phyloP scores from a whole-genome alignment of 2,329 filamentous ascomycete genomes.

The Sarocladium brachiariae region DNA sequence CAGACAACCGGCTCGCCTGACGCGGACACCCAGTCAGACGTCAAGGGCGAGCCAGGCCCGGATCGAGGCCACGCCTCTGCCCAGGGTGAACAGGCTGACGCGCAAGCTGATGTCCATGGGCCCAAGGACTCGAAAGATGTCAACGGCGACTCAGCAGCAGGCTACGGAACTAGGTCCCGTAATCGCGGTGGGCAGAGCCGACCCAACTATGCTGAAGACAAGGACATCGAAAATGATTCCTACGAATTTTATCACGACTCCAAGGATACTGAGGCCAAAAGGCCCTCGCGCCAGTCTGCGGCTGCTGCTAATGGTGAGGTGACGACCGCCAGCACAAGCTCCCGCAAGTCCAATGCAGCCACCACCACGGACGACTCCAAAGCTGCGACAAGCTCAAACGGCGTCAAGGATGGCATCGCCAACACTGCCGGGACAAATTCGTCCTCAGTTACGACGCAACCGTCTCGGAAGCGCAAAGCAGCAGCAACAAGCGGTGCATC shows the following conservation, averaged over 20 bases:
- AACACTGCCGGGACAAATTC: slow-evolving; percentile 21
- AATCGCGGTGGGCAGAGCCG: slow-evolving; percentile 75
- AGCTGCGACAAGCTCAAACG: slow-evolving; percentile 25
- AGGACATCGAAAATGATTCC: slow-evolving; percentile 78
- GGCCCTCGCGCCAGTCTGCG: slow-evolving; percentile 42
- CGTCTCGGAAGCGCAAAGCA: slow-evolving; percentile 79
- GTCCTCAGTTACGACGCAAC: slow-evolving; percentile 42
- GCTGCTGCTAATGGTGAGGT: slow-evolving; percentile 18
- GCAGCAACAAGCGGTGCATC: slow-evolving; percentile 18
- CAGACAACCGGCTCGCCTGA: slow-evolving; percentile 8
- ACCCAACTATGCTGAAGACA: slow-evolving; percentile 92
- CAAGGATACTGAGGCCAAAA: slow-evolving; percentile 51
- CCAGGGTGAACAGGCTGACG: not conserved
- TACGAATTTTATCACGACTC: slow-evolving; percentile 59
- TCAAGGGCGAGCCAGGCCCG: slow-evolving; percentile 2
- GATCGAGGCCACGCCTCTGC: not conserved
- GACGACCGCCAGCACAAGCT: slow-evolving; percentile 15
- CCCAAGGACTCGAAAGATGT: slow-evolving; percentile 33
- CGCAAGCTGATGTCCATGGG: not conserved
- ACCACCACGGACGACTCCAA: slow-evolving; percentile 31
- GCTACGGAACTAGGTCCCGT: slow-evolving; percentile 89
- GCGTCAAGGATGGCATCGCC: slow-evolving; percentile 27
- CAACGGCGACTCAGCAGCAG: slow-evolving; percentile 49
- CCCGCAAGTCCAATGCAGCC: slow-evolving; percentile 31
- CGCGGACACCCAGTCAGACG: not conserved